Conservation (phyloP, 2,329 filamentous ascomycete species). For the Colletotrichum aenigma region DNA sequence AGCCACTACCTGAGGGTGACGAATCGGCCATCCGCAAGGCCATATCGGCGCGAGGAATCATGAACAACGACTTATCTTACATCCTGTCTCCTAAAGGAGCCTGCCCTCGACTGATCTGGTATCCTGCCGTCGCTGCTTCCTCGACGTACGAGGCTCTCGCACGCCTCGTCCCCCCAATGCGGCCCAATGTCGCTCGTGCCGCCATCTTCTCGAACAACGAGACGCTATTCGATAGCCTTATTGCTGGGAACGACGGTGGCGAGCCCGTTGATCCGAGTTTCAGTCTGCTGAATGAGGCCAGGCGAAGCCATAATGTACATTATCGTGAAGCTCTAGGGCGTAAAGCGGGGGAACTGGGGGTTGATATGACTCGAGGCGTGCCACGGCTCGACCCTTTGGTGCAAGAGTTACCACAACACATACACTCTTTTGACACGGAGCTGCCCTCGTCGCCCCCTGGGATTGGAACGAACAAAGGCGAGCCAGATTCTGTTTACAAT, state of each 20-base stretch:
- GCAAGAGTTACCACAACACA: background rate
- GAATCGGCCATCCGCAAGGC: background rate
- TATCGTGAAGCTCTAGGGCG: background rate
- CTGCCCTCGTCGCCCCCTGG: background rate
- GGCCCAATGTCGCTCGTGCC: background rate
- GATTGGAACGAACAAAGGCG: background rate
- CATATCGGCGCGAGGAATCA: background rate
- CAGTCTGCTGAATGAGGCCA: background rate
- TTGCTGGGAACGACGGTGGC: background rate
- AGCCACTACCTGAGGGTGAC: background rate
- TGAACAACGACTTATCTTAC: background rate
- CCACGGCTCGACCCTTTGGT: background rate
- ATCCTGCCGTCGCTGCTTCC: background rate
- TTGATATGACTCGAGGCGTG: background rate
- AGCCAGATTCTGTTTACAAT: background rate
- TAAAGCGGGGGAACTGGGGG: background rate
- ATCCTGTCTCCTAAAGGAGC: background rate
- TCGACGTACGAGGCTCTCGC: background rate
- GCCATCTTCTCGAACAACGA: background rate
- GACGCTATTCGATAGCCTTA: background rate
- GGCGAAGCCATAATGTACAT: background rate
- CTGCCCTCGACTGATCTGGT: background rate
- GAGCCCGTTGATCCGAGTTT: background rate
- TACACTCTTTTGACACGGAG: background rate
- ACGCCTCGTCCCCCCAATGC: background rate